Percentiles rank a stretch among this genome's conserved stretches.
phyloP scores from a whole-genome alignment of 768 basidiomycete genomes.

The Hemileccinum impolitum region DNA sequence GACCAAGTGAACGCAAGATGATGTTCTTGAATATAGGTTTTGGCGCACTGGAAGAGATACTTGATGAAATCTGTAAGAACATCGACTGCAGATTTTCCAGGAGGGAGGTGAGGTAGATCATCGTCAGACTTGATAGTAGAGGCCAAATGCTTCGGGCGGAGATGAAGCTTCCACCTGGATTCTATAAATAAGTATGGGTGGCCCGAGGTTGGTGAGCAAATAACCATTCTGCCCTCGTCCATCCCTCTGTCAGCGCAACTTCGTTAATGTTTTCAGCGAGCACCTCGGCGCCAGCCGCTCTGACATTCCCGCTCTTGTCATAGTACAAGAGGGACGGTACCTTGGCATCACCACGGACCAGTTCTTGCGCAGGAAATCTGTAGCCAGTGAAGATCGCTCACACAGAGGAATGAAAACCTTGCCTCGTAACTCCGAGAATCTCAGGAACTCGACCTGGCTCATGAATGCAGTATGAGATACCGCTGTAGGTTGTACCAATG shows the following conservation, averaged over 20 bases:
- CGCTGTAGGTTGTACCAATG: slow-evolving; percentile 46
- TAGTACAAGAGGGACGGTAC: slow-evolving; percentile 45
- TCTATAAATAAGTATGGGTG: background rate
- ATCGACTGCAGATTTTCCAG: slow-evolving; percentile 12
- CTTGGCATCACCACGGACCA: slow-evolving; percentile 40
- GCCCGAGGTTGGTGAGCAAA: background rate
- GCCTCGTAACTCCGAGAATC: slow-evolving; percentile 9
- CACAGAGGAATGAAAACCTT: background rate
- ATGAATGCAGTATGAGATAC: slow-evolving; percentile 36
- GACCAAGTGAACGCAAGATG: slow-evolving; percentile 18
- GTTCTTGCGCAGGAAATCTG: slow-evolving; percentile 40
- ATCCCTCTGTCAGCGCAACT: slow-evolving; percentile 30
- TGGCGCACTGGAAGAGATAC: slow-evolving; percentile 16
- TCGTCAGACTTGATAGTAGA: slow-evolving; percentile 18
- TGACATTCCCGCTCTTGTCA: slow-evolving; percentile 32
- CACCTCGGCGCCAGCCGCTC: slow-evolving; percentile 42
- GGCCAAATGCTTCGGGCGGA: slow-evolving; percentile 13
- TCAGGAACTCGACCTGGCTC: slow-evolving; percentile 10
- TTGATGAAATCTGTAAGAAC: slow-evolving; percentile 23
- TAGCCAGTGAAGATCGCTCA: slow-evolving; percentile 1
- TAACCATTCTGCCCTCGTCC: slow-evolving; percentile 19
- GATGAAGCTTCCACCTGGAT: slow-evolving; percentile 26
- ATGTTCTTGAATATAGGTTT: slow-evolving; percentile 12
- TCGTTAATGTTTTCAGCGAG: slow-evolving; percentile 28
- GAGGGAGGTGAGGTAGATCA: slow-evolving; percentile 31